Evolutionary conservation across 2,329 filamentous ascomycete genomes (phyloP).

Genomic region (Madurella mycetomatis): DNA sequence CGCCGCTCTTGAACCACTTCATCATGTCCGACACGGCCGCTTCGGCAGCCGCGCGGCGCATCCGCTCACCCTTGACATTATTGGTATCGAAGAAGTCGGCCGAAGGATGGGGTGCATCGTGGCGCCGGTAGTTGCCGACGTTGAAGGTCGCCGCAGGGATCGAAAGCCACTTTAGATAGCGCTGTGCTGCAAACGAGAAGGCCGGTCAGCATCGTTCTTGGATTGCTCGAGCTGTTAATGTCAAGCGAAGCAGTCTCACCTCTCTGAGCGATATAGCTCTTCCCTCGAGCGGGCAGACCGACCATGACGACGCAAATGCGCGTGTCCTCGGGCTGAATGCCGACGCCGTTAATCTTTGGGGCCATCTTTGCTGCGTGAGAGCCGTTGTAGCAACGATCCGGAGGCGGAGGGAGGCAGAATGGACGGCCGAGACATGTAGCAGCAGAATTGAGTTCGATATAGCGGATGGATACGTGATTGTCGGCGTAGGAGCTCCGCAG

Average conservation of each 20-base stretch:
- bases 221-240: background rate
- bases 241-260: conserved; percentile 51
- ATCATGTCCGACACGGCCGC: conserved; percentile 92
- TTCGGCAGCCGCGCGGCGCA: conserved; percentile 82
- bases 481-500: conserved; percentile 3
- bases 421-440: conserved; percentile 24
- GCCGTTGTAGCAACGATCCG: conserved; percentile 7
- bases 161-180: conserved; percentile 95
- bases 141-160: conserved; percentile 95
- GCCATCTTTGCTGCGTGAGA: conserved; percentile 36
- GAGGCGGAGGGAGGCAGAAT: conserved; percentile 7
- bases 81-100: conserved; percentile 93
- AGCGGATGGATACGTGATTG: background rate
- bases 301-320: conserved; percentile 99
- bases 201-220: conserved; percentile 11
- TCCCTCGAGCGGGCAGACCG: conserved; percentile 88
- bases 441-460: conserved; percentile 15
- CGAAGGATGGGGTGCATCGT: conserved; percentile 80
- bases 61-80: conserved; percentile 85
- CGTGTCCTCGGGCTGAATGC: conserved; percentile 88
- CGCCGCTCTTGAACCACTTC: conserved; percentile 77
- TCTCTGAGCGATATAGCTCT: conserved; percentile 97
- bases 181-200: conserved; percentile 57
- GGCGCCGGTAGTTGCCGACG: conserved; percentile 90
- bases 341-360: conserved; percentile 58